Evolutionary conservation across 345 rosid species (phyloP), one percentile per base, ranked within the genome.

Genomic region (Arabidopsis arenosa): DNA sequence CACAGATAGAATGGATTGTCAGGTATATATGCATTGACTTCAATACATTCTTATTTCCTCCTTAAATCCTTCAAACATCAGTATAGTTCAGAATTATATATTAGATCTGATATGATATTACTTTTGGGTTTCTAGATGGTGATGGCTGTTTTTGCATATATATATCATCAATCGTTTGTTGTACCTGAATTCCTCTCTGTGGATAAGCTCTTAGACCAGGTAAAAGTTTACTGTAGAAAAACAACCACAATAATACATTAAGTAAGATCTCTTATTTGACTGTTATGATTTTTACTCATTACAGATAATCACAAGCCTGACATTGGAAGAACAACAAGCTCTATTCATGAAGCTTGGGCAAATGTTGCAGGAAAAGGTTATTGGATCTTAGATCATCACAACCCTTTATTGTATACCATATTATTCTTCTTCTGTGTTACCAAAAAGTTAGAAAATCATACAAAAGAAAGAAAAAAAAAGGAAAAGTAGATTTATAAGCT

Each of bases 71-170:
- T 62, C 3, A 15, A 47, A 30, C 63, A 63, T 35, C 5, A 44
- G 14, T 7, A 17, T 9, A 36, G 26, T 13, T 71, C 4, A 49
- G 40, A 35, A 14, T 2, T 12, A 1, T 17, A 68, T 9, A 36
- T 13, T 37, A 37, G 13, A 4, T 55, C 55, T 61, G 21, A 62
- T 61, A 41, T 21, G n/a, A 68, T 14, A 13, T 14, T 15, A 37
- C 2, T 58, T 49, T 57, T 5, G 17, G 15, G 36, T 7, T 57
- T 47, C 21, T 65, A 93, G 98, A 93, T 93, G 97, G 96, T 91
- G 82, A 93, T 93, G 97, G 98, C 98, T 1, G 98, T 93, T 74
- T 93, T 91, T 81, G 96, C 98, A 28, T 93, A 87, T 77, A 91
- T 93, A 76, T 93, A 91, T 75, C 97, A 91, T 80, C 97, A 93